phyloP scores from a whole-genome alignment of 2,329 filamentous ascomycete species.

The Periconia macrospinosa region DNA sequence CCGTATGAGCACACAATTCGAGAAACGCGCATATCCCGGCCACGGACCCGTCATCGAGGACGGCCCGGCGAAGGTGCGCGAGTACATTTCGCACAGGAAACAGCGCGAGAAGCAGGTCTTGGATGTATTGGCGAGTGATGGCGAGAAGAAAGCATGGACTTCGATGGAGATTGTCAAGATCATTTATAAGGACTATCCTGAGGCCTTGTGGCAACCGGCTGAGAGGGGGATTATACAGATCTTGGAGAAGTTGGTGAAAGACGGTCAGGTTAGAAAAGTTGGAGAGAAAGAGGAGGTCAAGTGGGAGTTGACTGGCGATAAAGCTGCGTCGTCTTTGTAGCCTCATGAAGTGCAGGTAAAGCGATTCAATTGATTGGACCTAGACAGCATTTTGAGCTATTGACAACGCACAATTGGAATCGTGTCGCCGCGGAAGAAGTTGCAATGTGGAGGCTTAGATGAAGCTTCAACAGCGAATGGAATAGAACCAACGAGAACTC shows the following conservation, averaged over 20 bases:
- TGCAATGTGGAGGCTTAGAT: too few relatives aligned
- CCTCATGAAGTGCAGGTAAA: neutral
- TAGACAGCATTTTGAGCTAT: too few relatives aligned
- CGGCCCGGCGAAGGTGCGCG: slow-evolving; percentile 69
- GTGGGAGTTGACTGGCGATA: neutral
- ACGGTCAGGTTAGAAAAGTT: slow-evolving; percentile 63
- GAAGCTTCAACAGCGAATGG: too few relatives aligned
- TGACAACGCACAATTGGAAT: too few relatives aligned
- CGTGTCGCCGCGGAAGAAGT: too few relatives aligned
- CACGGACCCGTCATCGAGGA: slow-evolving; percentile 80
- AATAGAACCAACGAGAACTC: too few relatives aligned
- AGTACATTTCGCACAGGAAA: slow-evolving; percentile 82
- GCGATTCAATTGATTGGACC: neutral
- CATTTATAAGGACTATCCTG: slow-evolving; percentile 80
- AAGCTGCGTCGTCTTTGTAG: neutral
- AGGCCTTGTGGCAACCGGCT: slow-evolving; percentile 74
- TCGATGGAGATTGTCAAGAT: slow-evolving; percentile 83
- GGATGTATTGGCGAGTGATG: slow-evolving; percentile 37
- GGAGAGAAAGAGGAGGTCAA: slow-evolving; percentile 37
- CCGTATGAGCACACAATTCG: slow-evolving; percentile 67
- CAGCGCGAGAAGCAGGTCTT: slow-evolving; percentile 65
- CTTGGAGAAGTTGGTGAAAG: slow-evolving; percentile 73
- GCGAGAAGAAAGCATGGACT: slow-evolving; percentile 57
- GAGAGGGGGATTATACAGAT: slow-evolving; percentile 77
- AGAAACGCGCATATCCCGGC: slow-evolving; percentile 78